Evolutionary conservation across 2,329 filamentous ascomycete species (phyloP), one percentile per base, ranked within the genome.

Genomic region (Phoma sp.): DNA sequence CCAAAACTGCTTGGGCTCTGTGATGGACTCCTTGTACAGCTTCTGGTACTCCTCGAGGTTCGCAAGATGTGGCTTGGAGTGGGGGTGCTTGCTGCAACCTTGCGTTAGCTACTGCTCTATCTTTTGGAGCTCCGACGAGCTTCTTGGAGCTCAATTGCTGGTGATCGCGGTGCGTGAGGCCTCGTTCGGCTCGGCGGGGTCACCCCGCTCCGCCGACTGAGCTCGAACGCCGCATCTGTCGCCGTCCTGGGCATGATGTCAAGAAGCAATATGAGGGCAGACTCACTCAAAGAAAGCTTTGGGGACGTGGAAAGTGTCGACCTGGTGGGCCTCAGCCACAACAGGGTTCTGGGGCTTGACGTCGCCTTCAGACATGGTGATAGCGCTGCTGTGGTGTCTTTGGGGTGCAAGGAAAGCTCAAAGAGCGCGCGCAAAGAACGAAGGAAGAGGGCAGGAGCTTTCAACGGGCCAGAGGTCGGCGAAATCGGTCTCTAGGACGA

Each of bases 1-100:
- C 93, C 93, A 99, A 82, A 98, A 99, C 75, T 89, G 87, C 61
- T 93, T 81, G 44, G 95, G 93, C 67, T 95, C 82, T 66, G 88
- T 88, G 74, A 99, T 97, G 42, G 95, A 99, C 79, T 99, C 83
- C 69, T 86, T 84, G 75, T 88, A 88, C 66, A 88, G 78, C 71
- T 81, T 76, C 75, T 85, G 80, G 78, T 88, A 88, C 69, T 87
- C 80, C 56, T 86, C 83, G 42, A 88, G 70, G 64, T 80, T 79
- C 61, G 81, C 79, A 50, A 88, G 66, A 72, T 88, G 84, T 38
- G 85, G 82, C 65, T 82, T 83, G 51, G 78, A 77, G 61, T 74
- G 68, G 7, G 85, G 83, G 71, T 87, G 85, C 70, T 87, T 87
- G 37, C 80, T 83, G 70, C 48, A 47, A 29, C 44, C 54, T 66